A percentile compares a stretch with the other conserved stretches of the same genome.
These are phyloP conservation scores for Fomitopsis schrenkii DNA, from an alignment of 1,284 basidiomycete genomes.

Conservation along the genomic window DNA sequence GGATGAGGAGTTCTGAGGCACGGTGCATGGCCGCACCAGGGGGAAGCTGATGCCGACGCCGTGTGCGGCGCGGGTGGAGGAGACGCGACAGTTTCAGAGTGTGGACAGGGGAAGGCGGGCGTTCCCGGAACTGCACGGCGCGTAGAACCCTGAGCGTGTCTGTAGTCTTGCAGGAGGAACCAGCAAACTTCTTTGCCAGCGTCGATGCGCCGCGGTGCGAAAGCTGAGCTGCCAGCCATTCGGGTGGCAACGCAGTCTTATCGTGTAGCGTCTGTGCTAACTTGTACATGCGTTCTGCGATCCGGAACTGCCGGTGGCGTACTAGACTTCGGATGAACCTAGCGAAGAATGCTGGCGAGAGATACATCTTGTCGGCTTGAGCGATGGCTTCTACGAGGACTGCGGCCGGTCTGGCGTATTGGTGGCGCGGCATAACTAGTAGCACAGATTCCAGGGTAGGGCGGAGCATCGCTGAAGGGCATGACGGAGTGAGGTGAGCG, in stretches of 20 bases:
- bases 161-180: background rate
- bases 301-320: slow-evolving; percentile 13
- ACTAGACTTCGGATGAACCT: slow-evolving; percentile 13
- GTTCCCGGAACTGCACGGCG: background rate
- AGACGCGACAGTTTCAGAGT: slow-evolving; percentile 2
- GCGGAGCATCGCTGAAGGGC: background rate
- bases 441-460: background rate
- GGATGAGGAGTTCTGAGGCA: slow-evolving; percentile 14
- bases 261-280: background rate
- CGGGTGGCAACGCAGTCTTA: slow-evolving; percentile 1
- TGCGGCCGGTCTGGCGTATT: background rate
- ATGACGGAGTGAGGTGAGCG: background rate
- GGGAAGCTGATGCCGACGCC: background rate
- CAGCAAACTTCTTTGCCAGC: slow-evolving; percentile 3
- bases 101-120: background rate
- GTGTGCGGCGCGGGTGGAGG: background rate
- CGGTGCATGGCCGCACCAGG: background rate
- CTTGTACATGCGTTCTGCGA: slow-evolving; percentile 8
- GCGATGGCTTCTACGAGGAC: slow-evolving; percentile 6
- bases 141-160: background rate
- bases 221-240: background rate
- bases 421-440: background rate
- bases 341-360: slow-evolving; percentile 6
- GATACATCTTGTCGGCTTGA: background rate
- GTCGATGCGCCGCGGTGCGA: slow-evolving; percentile 5